Evolutionary conservation across 2,329 filamentous ascomycete species (phyloP), one percentile per base, ranked within the genome.

Genomic region (Aspergillus novoparasiticus): DNA sequence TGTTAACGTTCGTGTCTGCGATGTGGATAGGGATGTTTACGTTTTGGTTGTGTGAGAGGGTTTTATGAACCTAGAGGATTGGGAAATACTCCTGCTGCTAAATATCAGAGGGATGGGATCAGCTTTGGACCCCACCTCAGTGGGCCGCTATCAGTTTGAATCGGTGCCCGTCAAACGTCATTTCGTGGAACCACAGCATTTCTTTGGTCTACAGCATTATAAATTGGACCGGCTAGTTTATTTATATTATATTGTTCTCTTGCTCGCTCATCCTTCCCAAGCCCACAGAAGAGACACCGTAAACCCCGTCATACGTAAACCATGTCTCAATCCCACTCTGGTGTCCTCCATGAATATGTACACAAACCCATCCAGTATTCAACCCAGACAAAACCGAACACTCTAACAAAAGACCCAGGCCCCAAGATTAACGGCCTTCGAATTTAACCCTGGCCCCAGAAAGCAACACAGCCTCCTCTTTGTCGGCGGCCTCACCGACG

Each of bases 401-500:
- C 54, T 45, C 39, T 39, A 62, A 57, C 23, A 64, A 62, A 50
- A n/a, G 45, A 50, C 53, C n/a, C 58, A 81, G 79, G 73, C 79
- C 58, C 71, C 75, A 45, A 72, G 70, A 39, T 74, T 82, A 19
- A 74, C 76, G 46, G 75, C 79, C 14, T 81, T 81, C 64, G 80
- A 82, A 68, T 81, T 77, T 64, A 71, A 68, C 21, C 65, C 67
- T 14, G 58, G 68, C 36, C 62, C 71, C 65, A 66, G 59, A 46
- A 80, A 79, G 57, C 73, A 72, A 48, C 72, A 87, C 74, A 85
- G 82, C 32, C 76, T 89, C 57, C 76, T 89, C 68, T 88, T 86
- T 77, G 77, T 89, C 58, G 86, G 84, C 63, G 87, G 87, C 43
- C 79, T 89, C 46, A 82, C 80, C 58, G 87, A 89, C 73, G 86